These are phyloP conservation scores for Passalora sequoiae DNA, from an alignment of 2,329 filamentous ascomycete species.

Conservation along the genomic window DNA sequence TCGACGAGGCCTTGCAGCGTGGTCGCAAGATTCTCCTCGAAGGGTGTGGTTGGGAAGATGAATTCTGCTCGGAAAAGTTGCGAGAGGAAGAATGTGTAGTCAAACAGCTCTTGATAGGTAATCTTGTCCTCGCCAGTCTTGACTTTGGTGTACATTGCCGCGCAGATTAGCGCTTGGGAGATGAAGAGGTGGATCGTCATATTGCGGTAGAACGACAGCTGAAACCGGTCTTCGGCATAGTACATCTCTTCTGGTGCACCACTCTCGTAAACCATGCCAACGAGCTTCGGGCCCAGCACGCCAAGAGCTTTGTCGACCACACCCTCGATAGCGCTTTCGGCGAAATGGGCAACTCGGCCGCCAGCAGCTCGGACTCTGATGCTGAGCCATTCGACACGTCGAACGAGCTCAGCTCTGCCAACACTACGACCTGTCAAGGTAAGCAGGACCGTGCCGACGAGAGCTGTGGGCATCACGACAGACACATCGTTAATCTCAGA, in stretches of 20 bases:
- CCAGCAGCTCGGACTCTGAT: constrained; percentile 77
- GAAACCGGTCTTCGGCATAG: constrained; percentile 89
- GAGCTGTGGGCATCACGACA: constrained; percentile 94
- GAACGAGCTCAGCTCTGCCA: constrained; percentile 75
- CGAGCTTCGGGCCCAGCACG: constrained; percentile 82
- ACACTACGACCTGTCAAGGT: constrained; percentile 89
- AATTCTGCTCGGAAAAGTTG: constrained; percentile 94
- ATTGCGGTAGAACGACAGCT: constrained; percentile 96
- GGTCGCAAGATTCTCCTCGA: constrained; percentile 72
- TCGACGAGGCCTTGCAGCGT: constrained; percentile 72
- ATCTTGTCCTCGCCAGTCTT: constrained; percentile 74
- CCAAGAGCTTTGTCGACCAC: constrained; percentile 88
- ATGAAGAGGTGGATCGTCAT: constrained; percentile 99
- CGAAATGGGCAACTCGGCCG: constrained; percentile 89
- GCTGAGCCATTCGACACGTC: constrained; percentile 86
- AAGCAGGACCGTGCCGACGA: constrained; percentile 88
- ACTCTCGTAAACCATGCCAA: constrained; percentile 61
- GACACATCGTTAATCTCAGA: constrained; percentile 93
- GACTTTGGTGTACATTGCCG: constrained; percentile 81
- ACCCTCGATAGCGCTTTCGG: constrained; percentile 67
- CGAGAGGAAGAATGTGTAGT: constrained; percentile 83
- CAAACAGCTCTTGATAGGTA: constrained; percentile 64
- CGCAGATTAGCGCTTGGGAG: constrained; percentile 82
- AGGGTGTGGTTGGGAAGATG: constrained; percentile 85
- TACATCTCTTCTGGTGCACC: constrained; percentile 86